These are phyloP conservation scores for Hyaloscypha bicolor DNA, from an alignment of 495 filamentous ascomycete species.

Conservation along the genomic window DNA sequence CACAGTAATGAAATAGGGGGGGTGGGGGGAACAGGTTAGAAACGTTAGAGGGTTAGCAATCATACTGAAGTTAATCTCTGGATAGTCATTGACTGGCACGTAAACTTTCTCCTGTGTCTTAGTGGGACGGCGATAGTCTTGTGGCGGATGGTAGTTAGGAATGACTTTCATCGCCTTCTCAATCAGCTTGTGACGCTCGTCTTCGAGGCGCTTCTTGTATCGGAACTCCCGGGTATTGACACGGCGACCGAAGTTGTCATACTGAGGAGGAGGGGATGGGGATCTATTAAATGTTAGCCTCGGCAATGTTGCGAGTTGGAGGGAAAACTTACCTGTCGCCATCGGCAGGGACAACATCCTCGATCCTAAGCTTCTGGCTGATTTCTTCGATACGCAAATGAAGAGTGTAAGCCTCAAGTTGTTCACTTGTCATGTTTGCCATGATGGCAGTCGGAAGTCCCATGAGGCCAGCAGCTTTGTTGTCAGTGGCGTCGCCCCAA, in stretches of 20 bases:
- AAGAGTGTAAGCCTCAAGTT: slow-evolving; percentile 93
- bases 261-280: slow-evolving; percentile 92
- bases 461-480: slow-evolving; percentile 98
- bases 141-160: slow-evolving; percentile 95
- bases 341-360: slow-evolving; percentile 95
- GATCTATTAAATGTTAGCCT: slow-evolving; percentile 60
- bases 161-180: slow-evolving; percentile 98
- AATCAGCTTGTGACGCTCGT: slow-evolving; percentile 96
- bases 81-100: slow-evolving; percentile 99
- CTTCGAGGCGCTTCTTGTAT: slow-evolving; percentile 95
- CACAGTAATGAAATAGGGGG: slow-evolving; percentile 45
- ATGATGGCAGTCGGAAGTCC: slow-evolving; percentile 94
- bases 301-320: slow-evolving; percentile 2
- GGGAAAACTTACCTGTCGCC: slow-evolving; percentile 75
- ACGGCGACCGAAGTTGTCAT: slow-evolving; percentile 98
- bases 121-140: slow-evolving; percentile 95
- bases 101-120: slow-evolving; percentile 99
- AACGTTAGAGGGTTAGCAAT: slow-evolving; percentile 97
- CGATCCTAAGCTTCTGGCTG: slow-evolving; percentile 96
- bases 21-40: slow-evolving; percentile 57
- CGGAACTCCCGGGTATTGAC: slow-evolving; percentile 97
- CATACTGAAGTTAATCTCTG: slow-evolving; percentile 99
- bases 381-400: slow-evolving; percentile 98
- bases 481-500: slow-evolving; percentile 94
- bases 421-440: slow-evolving; percentile 95